phyloP scores from a whole-genome alignment of 2,329 filamentous ascomycete species.

The Hymenoscyphus repandus region DNA sequence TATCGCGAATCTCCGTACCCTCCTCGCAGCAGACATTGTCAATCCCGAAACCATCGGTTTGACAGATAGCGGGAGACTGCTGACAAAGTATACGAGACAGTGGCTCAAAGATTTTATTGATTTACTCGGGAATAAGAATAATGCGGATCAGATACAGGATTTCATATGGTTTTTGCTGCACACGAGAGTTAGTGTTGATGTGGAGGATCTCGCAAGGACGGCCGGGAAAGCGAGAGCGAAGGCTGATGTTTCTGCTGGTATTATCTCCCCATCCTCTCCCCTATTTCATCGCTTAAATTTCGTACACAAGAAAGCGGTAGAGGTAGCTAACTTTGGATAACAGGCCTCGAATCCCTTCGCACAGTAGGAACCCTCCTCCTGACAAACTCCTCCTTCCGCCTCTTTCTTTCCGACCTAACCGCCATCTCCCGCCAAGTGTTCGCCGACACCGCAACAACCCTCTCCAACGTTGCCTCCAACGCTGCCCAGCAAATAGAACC shows the following conservation, averaged over 20 bases:
- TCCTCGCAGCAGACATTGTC: conserved; percentile 72
- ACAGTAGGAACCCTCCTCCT: conserved; percentile 81
- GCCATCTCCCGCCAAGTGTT: conserved; percentile 80
- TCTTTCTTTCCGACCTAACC: conserved; percentile 76
- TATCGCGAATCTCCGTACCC: conserved; percentile 71
- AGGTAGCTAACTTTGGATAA: too few species aligned
- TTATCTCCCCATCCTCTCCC: conserved; percentile 26
- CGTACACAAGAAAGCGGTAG: too few species aligned
- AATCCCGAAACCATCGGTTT: conserved; percentile 71
- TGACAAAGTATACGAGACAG: conserved; percentile 66
- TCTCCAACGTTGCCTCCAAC: conserved; percentile 70
- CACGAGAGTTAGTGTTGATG: conserved; percentile 65
- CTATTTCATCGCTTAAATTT: not conserved
- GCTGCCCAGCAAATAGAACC: conserved; percentile 71
- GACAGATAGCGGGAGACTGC: conserved; percentile 68
- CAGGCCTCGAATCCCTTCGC: conserved; percentile 76
- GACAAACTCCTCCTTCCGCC: conserved; percentile 83
- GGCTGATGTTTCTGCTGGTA: conserved; percentile 68
- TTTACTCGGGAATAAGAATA: conserved; percentile 78
- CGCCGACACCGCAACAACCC: conserved; percentile 73
- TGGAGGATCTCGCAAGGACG: conserved; percentile 55
- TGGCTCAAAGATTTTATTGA: conserved; percentile 78
- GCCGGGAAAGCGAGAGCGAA: conserved; percentile 59
- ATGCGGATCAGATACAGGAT: conserved; percentile 80
- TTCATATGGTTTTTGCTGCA: conserved; percentile 81